Evolutionary conservation across 202 grass and related monocot species (phyloP).

Genomic region (Eragrostis tef): DNA sequence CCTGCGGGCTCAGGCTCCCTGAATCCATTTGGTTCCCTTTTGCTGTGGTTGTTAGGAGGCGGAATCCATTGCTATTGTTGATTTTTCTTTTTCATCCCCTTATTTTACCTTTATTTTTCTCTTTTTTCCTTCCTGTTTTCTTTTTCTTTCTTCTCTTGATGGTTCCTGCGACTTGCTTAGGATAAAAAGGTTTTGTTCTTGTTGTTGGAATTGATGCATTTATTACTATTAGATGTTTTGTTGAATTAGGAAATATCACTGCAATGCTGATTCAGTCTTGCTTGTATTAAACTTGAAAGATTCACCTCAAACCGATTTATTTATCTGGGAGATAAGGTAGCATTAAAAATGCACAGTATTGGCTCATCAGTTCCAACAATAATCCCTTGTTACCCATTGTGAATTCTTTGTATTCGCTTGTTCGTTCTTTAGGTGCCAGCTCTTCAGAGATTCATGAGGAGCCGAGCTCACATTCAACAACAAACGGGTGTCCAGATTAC

Average conservation of each 20-base stretch:
- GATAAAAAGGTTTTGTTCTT: too few species aligned
- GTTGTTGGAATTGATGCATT: not conserved
- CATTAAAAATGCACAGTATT: constrained; percentile 11
- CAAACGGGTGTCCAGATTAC: constrained; percentile 89
- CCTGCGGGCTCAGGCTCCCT: constrained; percentile 57
- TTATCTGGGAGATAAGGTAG: constrained; percentile 22
- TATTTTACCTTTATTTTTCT: too few species aligned
- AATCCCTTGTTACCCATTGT: constrained; percentile 2
- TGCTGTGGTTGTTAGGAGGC: constrained; percentile 84
- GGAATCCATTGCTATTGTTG: too few species aligned
- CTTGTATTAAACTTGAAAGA: constrained; percentile 3
- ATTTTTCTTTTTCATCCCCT: too few species aligned
- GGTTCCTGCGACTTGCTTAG: too few species aligned
- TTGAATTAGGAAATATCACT: not conserved
- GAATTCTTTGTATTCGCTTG: constrained; percentile 37
- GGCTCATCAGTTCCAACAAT: not conserved
- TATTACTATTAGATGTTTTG: constrained; percentile 4
- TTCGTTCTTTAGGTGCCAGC: constrained; percentile 77
- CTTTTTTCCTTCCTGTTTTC: too few species aligned
- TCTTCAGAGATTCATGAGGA: constrained; percentile 92
- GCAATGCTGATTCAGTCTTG: not conserved
- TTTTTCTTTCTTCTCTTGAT: too few species aligned
- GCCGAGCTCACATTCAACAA: constrained; percentile 75
- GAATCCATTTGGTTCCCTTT: constrained; percentile 75
- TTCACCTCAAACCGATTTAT: constrained; percentile 11